Percentiles rank a stretch among this genome's conserved stretches.
Evolutionary conservation across 257 asterid species (phyloP).

Genomic region (Nicotiana benthamiana): DNA sequence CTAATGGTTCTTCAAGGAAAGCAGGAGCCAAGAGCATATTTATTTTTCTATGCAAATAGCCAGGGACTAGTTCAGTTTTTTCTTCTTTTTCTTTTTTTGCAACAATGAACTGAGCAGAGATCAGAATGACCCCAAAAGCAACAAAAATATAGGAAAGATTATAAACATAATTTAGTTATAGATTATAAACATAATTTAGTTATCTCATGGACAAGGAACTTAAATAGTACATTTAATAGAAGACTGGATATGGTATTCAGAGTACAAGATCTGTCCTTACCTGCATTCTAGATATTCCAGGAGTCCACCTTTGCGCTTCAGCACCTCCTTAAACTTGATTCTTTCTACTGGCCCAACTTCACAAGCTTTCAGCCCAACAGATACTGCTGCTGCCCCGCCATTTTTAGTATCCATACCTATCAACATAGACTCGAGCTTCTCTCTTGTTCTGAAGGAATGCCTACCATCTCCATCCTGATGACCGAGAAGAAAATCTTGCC

Average conservation of each 20-base stretch:
- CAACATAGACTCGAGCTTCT: constrained; percentile 33
- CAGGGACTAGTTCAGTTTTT: background rate
- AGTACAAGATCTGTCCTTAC: constrained; percentile 25
- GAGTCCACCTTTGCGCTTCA: constrained; percentile 92
- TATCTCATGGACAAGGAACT: background rate
- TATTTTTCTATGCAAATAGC: background rate
- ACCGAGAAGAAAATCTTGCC: constrained; percentile 55
- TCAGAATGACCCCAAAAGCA: background rate
- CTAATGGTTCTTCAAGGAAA: background rate
- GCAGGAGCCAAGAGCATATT: background rate
- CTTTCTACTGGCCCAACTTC: constrained; percentile 82
- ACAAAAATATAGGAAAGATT: background rate
- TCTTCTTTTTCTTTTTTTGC: background rate
- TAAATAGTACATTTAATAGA: background rate
- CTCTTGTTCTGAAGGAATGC: constrained; percentile 36
- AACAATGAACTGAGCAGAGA: background rate
- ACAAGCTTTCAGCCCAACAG: constrained; percentile 83
- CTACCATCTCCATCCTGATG: constrained; percentile 37
- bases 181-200: too few species aligned
- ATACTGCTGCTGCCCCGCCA: constrained; percentile 77
- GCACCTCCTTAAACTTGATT: constrained; percentile 77
- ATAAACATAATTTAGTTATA: too few species aligned
- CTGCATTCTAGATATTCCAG: constrained; percentile 95
- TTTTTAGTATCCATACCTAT: constrained; percentile 44
- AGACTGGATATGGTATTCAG: background rate